Conservation (phyloP, 108 stramenopile genomes). For the Skeletonema potamos region DNA sequence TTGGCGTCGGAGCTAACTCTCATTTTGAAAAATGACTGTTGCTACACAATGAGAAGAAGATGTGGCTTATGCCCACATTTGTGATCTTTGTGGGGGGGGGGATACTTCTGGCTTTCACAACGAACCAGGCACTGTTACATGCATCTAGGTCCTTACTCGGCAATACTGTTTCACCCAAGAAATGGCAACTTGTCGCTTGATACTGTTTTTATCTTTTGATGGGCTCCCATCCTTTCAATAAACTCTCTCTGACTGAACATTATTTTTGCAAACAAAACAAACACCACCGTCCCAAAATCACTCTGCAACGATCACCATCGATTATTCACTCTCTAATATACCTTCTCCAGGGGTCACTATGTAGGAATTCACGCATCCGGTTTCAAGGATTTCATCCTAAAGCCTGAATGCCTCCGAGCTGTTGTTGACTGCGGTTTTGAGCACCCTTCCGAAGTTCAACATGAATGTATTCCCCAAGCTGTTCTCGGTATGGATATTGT, state of each 20-base stretch:
- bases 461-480: conserved; percentile 99
- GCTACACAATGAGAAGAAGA: not conserved
- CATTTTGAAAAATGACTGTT: not conserved
- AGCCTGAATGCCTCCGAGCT: conserved; percentile 98
- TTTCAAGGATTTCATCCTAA: conserved; percentile 98
- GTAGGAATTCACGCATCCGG: conserved; percentile 98
- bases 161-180: not conserved
- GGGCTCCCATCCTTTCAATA: not conserved
- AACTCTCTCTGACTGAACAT: conserved; percentile 12
- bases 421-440: conserved; percentile 99
- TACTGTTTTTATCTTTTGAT: not conserved
- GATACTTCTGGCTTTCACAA: not conserved
- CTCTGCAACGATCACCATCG: conserved; percentile 20
- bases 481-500: conserved; percentile 99
- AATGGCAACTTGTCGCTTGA: not conserved
- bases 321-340: conserved; percentile 16
- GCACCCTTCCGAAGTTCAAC: conserved; percentile 98
- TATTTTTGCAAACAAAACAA: conserved; percentile 18
- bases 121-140: not conserved
- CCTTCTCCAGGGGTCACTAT: conserved; percentile 90
- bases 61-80: not conserved
- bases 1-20: not conserved
- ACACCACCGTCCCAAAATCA: not conserved
- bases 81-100: not conserved
- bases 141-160: not conserved